Base-by-base conservation (phyloP, 345 rosid species). In the Barbarea vulgaris region DNA sequence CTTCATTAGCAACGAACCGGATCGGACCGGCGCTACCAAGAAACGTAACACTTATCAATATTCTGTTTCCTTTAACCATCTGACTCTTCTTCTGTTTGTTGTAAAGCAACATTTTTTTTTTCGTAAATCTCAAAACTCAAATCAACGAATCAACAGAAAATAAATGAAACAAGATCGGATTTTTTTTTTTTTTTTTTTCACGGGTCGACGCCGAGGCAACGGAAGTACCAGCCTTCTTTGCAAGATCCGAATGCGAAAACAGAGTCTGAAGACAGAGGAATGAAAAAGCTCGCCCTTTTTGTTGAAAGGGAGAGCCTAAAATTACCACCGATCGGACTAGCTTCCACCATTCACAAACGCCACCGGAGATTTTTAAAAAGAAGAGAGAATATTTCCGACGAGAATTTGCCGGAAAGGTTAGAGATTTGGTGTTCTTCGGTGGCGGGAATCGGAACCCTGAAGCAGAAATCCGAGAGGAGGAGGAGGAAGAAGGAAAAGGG, bases 151-250 rank as follows among this genome's bases (percentile, higher is more conserved):
- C 15, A 19, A 56, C 9, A 31, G 34, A 31, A 30, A 51, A 9
- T n/a, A 2, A 3, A 12, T 42, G 18, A 24, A 46, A 36, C 19
- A 21, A 19, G 56, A 66, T 48, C 64, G n/a, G 21, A 3, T 21
- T 13, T 44, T 44, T 15, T 44, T 6, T 24, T 9, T 17, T 51
- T 52, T 30, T 3, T 14, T 60, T 33, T 59, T 84, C 79, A 91
- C 54, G 98, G 98, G 95, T 94, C 96, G 76, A 90, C 75, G 80
- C 97, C 96, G 66, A 88, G 79, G 95, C 98, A 94, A 84, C 98
- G 98, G 69, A 71, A 86, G 93, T 90, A 94, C 98, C 98, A 94
- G 88, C 93, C 96, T 79, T 87, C 90, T 76, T 90, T 94, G 93
- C 98, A 91, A 72, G 96, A 91, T 34, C 93, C 97, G 77, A 91